Percentiles rank a stretch among this genome's conserved stretches.
Evolutionary conservation across 257 asterid species (phyloP).

Genomic region (Ilex aquifolium): DNA sequence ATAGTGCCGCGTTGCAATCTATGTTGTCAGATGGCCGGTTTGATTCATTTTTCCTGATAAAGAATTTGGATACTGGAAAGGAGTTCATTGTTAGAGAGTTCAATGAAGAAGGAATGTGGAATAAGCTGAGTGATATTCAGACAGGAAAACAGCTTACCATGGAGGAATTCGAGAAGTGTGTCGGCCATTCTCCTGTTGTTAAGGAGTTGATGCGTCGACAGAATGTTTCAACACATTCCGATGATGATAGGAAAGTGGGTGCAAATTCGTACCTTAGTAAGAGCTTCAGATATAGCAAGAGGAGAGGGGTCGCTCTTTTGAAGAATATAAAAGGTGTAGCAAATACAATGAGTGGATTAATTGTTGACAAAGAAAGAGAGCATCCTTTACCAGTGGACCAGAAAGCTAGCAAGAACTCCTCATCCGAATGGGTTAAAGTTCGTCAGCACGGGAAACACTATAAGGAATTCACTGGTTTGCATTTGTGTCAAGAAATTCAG

Average conservation of each 20-base stretch:
- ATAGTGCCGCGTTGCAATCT: constrained; percentile 18
- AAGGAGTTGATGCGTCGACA: constrained; percentile 76
- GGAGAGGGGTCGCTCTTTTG: constrained; percentile 63
- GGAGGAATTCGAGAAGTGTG: constrained; percentile 87
- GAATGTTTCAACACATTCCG: constrained; percentile 18
- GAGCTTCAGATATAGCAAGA: constrained; percentile 74
- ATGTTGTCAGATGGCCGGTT: constrained; percentile 25
- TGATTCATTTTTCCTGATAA: constrained; percentile 70
- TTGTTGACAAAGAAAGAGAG: constrained; percentile 46
- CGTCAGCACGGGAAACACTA: constrained; percentile 74
- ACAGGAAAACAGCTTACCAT: constrained; percentile 82
- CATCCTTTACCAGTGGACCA: constrained; percentile 16
- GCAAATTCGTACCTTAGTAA: constrained; percentile 45
- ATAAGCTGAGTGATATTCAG: constrained; percentile 75
- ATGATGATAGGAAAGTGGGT: constrained; percentile 35
- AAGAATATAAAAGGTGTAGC: constrained; percentile 65
- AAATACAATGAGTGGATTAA: constrained; percentile 49
- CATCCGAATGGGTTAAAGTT: constrained; percentile 64
- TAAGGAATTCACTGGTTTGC: constrained; percentile 75
- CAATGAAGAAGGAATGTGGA: constrained; percentile 78
- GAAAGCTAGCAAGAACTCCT: constrained; percentile 28
- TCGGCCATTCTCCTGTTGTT: constrained; percentile 75
- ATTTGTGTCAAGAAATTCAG: constrained; percentile 76
- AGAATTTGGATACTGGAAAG: constrained; percentile 84
- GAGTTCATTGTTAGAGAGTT: constrained; percentile 77